phyloP scores from a whole-genome alignment of 306 rosid genomes.

The Quercus aquifolioides region DNA sequence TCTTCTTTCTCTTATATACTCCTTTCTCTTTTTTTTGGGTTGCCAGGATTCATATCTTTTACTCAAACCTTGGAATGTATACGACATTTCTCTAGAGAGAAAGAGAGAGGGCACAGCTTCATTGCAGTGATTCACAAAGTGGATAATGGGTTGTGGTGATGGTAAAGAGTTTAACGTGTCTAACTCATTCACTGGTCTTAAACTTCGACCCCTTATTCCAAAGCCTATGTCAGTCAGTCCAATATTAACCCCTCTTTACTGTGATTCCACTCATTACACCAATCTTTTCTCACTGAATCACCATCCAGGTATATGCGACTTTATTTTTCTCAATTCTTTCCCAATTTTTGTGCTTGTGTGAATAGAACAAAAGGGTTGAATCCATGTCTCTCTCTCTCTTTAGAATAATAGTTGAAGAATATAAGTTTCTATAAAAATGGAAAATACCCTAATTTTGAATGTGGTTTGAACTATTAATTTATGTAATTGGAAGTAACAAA shows the following conservation, averaged over 20 bases:
- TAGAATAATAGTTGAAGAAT: too few relatives aligned
- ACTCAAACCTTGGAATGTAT: not conserved
- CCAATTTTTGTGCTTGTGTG: not conserved
- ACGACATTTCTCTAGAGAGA: not conserved
- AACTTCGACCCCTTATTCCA: slow-evolving; percentile 24
- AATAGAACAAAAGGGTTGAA: not conserved
- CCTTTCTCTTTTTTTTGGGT: not conserved
- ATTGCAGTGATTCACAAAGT: not conserved
- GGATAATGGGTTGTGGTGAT: not conserved
- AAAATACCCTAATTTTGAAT: too few relatives aligned
- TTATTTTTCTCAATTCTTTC: not conserved
- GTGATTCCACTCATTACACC: slow-evolving; percentile 34
- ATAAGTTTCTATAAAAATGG: too few relatives aligned
- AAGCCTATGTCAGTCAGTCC: slow-evolving; percentile 28
- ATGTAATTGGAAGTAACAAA: too few relatives aligned
- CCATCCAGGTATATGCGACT: slow-evolving; percentile 37
- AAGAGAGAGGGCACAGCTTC: not conserved
- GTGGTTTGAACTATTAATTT: too few relatives aligned
- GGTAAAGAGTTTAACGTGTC: slow-evolving; percentile 26
- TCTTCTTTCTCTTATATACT: not conserved
- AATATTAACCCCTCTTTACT: slow-evolving; percentile 22
- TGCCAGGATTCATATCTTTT: not conserved
- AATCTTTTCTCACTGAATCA: slow-evolving; percentile 29
- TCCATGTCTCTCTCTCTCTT: too few relatives aligned
- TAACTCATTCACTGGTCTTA: slow-evolving; percentile 25